Conservation (phyloP, 2,329 filamentous ascomycete species). For the Talaromyces islandicus region DNA sequence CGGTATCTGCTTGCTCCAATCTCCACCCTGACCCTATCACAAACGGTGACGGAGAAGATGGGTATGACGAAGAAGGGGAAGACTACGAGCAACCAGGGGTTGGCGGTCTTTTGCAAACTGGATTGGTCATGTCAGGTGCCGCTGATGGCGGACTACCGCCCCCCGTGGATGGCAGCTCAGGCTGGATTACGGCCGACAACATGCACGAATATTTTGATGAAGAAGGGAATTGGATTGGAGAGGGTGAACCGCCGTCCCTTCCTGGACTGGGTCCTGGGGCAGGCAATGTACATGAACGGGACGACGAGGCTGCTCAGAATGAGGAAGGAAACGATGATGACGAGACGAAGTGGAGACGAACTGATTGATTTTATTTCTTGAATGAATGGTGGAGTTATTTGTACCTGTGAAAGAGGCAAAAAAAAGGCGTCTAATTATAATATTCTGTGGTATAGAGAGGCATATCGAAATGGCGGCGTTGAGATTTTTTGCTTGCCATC, state of each 20-base stretch:
- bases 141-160: constrained; percentile 38
- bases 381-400: neutral
- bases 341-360: constrained; percentile 51
- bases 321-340: constrained; percentile 38
- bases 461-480: neutral
- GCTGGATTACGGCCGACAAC: constrained; percentile 78
- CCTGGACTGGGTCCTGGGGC: constrained; percentile 50
- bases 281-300: constrained; percentile 57
- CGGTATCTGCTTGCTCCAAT: constrained; percentile 44
- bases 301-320: constrained; percentile 46
- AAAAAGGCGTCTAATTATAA: neutral
- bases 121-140: constrained; percentile 30
- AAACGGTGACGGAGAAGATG: constrained; percentile 27
- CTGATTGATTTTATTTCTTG: constrained; percentile 22
- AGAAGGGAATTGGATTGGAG: constrained; percentile 69
- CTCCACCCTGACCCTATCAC: constrained; percentile 41
- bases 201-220: constrained; percentile 76
- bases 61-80: constrained; percentile 27
- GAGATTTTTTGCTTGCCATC: neutral
- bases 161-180: constrained; percentile 43
- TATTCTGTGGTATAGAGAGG: neutral
- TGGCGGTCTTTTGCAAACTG: constrained; percentile 28
- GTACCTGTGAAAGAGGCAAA: neutral
- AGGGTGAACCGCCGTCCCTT: constrained; percentile 35
- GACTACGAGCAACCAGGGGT: constrained; percentile 20